Conservation (phyloP, 345 rosid species). For the Acer yangbiense region DNA sequence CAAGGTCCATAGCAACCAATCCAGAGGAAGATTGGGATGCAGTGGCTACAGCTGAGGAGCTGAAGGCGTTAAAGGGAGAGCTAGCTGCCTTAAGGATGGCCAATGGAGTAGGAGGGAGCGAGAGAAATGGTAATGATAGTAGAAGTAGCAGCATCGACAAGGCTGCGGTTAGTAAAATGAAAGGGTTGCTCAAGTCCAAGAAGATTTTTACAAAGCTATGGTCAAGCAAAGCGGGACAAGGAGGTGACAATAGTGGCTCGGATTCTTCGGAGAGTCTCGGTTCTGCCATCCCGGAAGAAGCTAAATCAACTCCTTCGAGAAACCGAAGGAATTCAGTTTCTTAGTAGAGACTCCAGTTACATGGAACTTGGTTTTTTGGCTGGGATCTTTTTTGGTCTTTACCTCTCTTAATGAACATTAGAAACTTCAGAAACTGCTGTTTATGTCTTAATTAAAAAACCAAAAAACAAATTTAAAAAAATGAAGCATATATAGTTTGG, state of each 20-base stretch:
- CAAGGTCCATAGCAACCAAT: constrained; percentile 65
- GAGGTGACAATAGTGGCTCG: constrained; percentile 66
- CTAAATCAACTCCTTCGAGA: constrained; percentile 65
- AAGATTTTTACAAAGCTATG: constrained; percentile 58
- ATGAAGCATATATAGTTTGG: constrained; percentile 31
- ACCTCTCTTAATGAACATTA: constrained; percentile 11
- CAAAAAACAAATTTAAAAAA: constrained; percentile 8
- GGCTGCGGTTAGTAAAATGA: constrained; percentile 55
- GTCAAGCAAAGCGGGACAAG: constrained; percentile 58
- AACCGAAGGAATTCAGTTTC: constrained; percentile 78
- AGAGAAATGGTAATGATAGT: constrained; percentile 39
- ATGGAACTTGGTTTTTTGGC: constrained; percentile 7
- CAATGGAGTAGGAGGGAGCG: constrained; percentile 35
- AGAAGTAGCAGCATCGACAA: constrained; percentile 35
- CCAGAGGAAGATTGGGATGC: constrained; percentile 89
- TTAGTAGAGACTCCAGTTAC: constrained; percentile 29
- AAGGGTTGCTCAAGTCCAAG: constrained; percentile 72
- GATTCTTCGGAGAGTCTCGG: constrained; percentile 79
- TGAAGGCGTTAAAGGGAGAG: constrained; percentile 65
- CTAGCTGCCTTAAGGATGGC: constrained; percentile 58
- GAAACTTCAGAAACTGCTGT: constrained; percentile 26
- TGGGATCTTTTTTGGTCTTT: constrained; percentile 7
- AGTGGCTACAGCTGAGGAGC: constrained; percentile 70
- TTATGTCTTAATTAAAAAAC: constrained; percentile 21
- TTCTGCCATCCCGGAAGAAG: constrained; percentile 56